Base-by-base conservation (phyloP, 805 yeast species). In the Starmerella kuoi region DNA sequence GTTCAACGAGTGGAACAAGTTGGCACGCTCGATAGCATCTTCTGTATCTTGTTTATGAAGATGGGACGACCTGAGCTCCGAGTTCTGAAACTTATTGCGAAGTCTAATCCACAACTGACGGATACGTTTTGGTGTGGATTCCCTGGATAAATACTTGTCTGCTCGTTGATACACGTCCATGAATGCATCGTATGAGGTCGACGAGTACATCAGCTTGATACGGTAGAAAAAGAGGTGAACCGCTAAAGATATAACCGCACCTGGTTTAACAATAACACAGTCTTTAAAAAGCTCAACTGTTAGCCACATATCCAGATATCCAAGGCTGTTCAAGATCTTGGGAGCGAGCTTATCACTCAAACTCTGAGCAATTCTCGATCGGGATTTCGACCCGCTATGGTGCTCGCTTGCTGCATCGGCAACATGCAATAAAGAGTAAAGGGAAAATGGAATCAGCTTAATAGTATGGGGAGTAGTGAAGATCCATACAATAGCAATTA, bases 401-500 rank as follows among this genome's bases (percentile, higher is more conserved):
- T 43, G 46, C 23, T 23, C 32, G 32, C 48, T 47, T n/a, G 45
- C 41, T 14, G 48, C 27, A 35, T 77, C 76, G 52, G 82, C 65
- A 2, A 75, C 76, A 58, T 87, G 96, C 70, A 87, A 81, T 12
- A 74, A 54, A 2, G 95, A 76, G 57, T 78, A 83, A 31, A 79
- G 62, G 15, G 73, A 63, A 57, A 77, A 87, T 37, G 95, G 91
- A 14, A 77, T 55, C 44, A 79, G 63, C 5, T 91, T 72, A 45
- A 83, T 55, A 24, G 74, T 61, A 46, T 76, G 73, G 43, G 68
- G 70, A 21, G 79, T 77, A 50, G 86, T 72, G 35, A 76, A 55
- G 48, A 69, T 61, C 75, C 76, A 73, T 21, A 65, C 64, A 43
- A 68, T 49, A 31, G 76, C 79, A 44, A 77, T 60, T 3, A 72